These are phyloP conservation scores for Glycyrrhiza uralensis DNA, from an alignment of 306 rosid genomes.

Conservation along the genomic window DNA sequence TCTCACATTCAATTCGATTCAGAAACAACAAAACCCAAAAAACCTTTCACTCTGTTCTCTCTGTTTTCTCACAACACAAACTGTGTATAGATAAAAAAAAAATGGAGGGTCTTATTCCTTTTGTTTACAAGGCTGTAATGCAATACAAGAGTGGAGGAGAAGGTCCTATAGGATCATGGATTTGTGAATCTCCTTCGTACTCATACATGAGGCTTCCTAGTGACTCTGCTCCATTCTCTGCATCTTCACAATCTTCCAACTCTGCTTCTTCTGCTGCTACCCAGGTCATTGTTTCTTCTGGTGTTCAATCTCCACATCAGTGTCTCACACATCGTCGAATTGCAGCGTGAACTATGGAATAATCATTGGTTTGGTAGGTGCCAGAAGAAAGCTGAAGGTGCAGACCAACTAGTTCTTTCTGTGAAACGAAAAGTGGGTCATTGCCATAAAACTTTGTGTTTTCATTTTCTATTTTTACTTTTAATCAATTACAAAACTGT, in stretches of 20 bases:
- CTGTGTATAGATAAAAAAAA: too few relatives aligned
- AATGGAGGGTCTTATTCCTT: slow-evolving; percentile 95
- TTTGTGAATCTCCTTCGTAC: slow-evolving; percentile 67
- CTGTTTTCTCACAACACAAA: neutral
- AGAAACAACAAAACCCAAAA: slow-evolving; percentile 4
- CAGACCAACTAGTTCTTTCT: neutral
- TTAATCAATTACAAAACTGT: too few relatives aligned
- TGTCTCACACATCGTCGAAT: slow-evolving; percentile 44
- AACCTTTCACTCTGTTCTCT: neutral
- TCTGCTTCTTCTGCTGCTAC: slow-evolving; percentile 34
- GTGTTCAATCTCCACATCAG: slow-evolving; percentile 59
- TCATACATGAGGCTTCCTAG: slow-evolving; percentile 55
- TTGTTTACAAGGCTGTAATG: slow-evolving; percentile 69
- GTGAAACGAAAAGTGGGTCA: neutral
- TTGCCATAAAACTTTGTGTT: too few relatives aligned
- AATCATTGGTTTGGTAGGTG: neutral
- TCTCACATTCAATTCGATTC: slow-evolving; percentile 28
- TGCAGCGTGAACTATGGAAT: slow-evolving; percentile 22
- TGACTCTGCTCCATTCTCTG: slow-evolving; percentile 43
- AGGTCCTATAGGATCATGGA: slow-evolving; percentile 52
- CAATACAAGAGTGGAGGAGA: slow-evolving; percentile 63
- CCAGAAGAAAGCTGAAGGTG: slow-evolving; percentile 33
- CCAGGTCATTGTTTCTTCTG: slow-evolving; percentile 45
- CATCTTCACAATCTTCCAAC: slow-evolving; percentile 41
- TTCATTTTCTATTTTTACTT: neutral